These are phyloP conservation scores for Paxillus involutus DNA, from an alignment of 768 basidiomycete species.

Conservation along the genomic window DNA sequence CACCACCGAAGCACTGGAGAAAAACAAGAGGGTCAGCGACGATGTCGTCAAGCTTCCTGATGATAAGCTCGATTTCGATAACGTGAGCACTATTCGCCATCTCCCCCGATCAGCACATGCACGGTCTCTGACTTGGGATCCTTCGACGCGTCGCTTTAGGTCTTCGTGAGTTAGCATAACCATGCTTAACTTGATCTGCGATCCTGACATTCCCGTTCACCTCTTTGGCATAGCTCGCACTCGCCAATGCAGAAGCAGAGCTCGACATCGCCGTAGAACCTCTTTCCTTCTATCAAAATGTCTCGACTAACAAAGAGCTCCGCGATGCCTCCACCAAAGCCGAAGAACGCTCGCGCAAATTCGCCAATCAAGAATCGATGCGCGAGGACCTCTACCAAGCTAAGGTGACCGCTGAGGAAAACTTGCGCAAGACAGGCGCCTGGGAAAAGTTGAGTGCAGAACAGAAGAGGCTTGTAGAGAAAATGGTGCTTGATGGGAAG, in stretches of 20 bases:
- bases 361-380: constrained; percentile 76
- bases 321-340: constrained; percentile 79
- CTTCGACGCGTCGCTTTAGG: constrained; percentile 38
- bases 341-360: constrained; percentile 70
- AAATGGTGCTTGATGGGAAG: constrained; percentile 76
- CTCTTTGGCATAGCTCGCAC: constrained; percentile 42
- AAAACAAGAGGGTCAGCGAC: constrained; percentile 55
- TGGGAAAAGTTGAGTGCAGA: constrained; percentile 66
- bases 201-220: constrained; percentile 18
- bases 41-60: constrained; percentile 56
- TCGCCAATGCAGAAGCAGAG: constrained; percentile 60
- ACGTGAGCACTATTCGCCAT: constrained; percentile 42
- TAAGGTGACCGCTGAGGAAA: constrained; percentile 67
- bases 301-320: constrained; percentile 70
- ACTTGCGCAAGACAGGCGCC: constrained; percentile 59
- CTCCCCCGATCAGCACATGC: background rate
- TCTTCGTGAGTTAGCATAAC: constrained; percentile 59
- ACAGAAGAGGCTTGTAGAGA: constrained; percentile 76
- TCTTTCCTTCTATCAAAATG: constrained; percentile 79
- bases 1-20: constrained; percentile 58
- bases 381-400: constrained; percentile 77
- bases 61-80: constrained; percentile 62
- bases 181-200: background rate
- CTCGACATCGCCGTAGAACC: constrained; percentile 55
- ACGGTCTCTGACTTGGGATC: background rate